These are phyloP conservation scores for Hyaloscypha finlandica DNA, from an alignment of 495 filamentous ascomycete genomes.

Conservation along the genomic window DNA sequence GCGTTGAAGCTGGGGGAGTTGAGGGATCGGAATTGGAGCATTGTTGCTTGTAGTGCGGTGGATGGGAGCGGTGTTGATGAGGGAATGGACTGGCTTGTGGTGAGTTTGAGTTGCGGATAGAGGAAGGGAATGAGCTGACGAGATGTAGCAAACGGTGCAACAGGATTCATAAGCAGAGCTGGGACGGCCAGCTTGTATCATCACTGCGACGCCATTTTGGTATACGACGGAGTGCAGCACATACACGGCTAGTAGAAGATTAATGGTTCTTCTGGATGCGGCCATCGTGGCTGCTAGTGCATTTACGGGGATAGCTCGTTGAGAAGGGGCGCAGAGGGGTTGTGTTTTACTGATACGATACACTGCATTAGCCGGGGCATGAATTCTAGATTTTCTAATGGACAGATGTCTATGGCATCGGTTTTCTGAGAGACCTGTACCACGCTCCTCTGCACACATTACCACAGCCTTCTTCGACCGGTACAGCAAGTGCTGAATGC, in stretches of 20 bases:
- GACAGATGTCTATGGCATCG: background rate
- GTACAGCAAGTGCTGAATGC: background rate
- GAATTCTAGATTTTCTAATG: background rate
- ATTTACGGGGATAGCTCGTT: background rate
- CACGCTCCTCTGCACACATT: background rate
- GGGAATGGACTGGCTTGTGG: conserved; percentile 99
- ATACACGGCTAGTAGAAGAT: background rate
- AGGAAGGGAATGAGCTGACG: background rate
- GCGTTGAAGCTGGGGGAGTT: conserved; percentile 86
- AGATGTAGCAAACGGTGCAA: conserved; percentile 26
- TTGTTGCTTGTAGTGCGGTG: conserved; percentile 94
- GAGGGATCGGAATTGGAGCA: conserved; percentile 97
- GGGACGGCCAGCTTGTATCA: conserved; percentile 25
- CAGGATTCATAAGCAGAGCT: conserved; percentile 34
- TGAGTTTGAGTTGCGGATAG: conserved; percentile 50
- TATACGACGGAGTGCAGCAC: conserved; percentile 10
- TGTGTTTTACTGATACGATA: background rate
- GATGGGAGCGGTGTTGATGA: conserved; percentile 92
- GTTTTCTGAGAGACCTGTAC: background rate
- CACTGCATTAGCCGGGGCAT: conserved; percentile 1
- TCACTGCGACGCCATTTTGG: conserved; percentile 13
- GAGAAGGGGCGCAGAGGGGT: background rate
- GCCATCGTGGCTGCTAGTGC: background rate
- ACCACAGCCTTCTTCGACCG: background rate
- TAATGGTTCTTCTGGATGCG: too few species aligned